Evolutionary conservation across 2,329 filamentous ascomycete species (phyloP), one percentile per base, ranked within the genome.

Genomic region (Ceratocystis eucalypticola): DNA sequence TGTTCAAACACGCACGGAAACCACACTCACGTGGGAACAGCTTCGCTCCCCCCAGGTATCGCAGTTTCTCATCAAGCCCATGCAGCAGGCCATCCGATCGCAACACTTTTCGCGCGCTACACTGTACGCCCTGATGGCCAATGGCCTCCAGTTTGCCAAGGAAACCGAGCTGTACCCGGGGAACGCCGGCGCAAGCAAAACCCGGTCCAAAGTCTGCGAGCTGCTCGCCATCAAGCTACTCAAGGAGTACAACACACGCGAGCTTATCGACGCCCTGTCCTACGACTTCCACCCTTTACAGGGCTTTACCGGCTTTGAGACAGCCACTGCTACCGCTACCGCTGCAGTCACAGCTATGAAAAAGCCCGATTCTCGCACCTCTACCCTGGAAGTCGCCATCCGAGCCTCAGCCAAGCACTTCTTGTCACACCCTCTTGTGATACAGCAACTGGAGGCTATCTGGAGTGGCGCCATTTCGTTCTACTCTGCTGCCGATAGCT

Each of bases 401-500:
- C 86, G 91, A 70, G 91, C 92, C 22, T 92, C 92, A 69, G 89
- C 93, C 25, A 96, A 97, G 76, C 88, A 91, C 71, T 96, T 96
- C 71, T 80, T 97, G 4, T 88, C 93, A 7, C 92, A 96, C 72
- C 92, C 93, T 0, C 80, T 96, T 2, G 91, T 96, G 0, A 88
- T 96, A 7, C 91, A 95, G 74, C 92, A 96, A 73, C 80, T 97
- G n/a, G 91, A 96, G 75, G 92, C 91, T 57, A 96, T 97, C 69
- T 97, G 93, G 93, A 93, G 91, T 22, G 93, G 93, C 33, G 93
- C 89, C 20, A 94, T 97, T 70, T 91, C 94, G 70, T 96, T 97
- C 73, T 91, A 96, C 75, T 94, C 91, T 1, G 85, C 88, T 12
- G 90, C 91, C 4, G 92, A 96, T 74, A 88, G 84, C 70, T 78